Evolutionary conservation across 805 yeast species (phyloP), one percentile per base, ranked within the genome.

Genomic region (Candida loeiensis): DNA sequence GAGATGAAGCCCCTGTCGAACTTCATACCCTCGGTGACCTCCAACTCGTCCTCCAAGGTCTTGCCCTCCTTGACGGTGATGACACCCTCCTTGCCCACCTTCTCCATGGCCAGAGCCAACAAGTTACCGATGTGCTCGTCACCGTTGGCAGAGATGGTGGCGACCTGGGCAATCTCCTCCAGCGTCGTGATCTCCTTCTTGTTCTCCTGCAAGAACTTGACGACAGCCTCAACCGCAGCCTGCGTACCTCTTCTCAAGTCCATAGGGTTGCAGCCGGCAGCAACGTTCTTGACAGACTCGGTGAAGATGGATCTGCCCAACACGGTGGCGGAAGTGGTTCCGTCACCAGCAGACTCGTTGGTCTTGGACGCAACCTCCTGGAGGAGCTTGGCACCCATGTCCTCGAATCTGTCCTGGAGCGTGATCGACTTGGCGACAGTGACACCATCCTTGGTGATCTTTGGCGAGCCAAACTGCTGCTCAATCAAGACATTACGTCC

Each of bases 181-280:
- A 89, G 78, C 44, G 95, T 86, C 55, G 96, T 87, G 68, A 93
- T 84, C 65, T 86, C 96, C 67, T 83, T 88, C 76, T 87, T 90
- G 77, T 91, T 81, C 50, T 76, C 62, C 57, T 85, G 87, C 58
- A 91, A 76, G 67, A 76, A 91, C 46, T 82, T 77, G 49, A 91
- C 90, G 37, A 90, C 95, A 31, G 90, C 89, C 63, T 87, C 91
- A 37, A 90, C 98, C 30, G 97, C 99, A 45, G 95, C 84, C 73
- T 90, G 96, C 35, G 96, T 80, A 56, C 99, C 99, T 63, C 93
- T 82, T 78, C 98, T 86, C 61, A 91, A 77, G 58, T 91, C 98
- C 93, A 89, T 90, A 55, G 99, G 98, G 74, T 91, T 93, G 70
- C 96, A 90, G 46, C 99, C 99, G 42, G 98, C 96, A 46, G 98